Evolutionary conservation across 495 filamentous ascomycete species (phyloP), one percentile per base, ranked within the genome.

Genomic region (Aspergillus panamensis): DNA sequence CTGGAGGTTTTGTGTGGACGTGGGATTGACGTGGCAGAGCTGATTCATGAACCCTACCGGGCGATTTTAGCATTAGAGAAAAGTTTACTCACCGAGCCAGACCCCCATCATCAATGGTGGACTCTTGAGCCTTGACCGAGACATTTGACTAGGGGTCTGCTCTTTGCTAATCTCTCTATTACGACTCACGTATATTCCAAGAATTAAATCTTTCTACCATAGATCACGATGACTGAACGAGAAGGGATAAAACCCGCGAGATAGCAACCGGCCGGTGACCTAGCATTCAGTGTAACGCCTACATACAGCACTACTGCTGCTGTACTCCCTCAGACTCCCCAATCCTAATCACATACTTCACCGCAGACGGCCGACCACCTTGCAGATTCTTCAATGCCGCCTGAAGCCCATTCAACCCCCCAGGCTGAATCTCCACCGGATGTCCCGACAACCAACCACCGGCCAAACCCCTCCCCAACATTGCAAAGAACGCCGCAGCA

Each of bases 281-380:
- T 35, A 13, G 13, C 8, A 35, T 35, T 35, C 3, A 35, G 33
- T 3, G 33, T 13, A 35, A 35, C 33, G 8, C 33, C 33, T 13
- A 8, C 8, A 35, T 13, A 35, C 13, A 35, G 13, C 3, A 35
- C 3, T 35, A 35, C 33, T 35, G 33, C 33, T 3, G 33, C 33
- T 35, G 33, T 35, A 48, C 14, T 25, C 19, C 44, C 19, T 48
- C 44, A 19, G 44, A 19, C 44, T 48, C 44, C 19, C n/a, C 81
- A 69, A 91, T 83, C 31, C 83, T 69, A 55, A 87, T 84, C 2
- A 90, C 81, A 71, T 87, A 89, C 66, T 91, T 91, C 0, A 82
- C 73, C 14, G 79, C 87, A 53, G 81, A 84, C 47, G 82, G 86
- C 61, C 83, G 86, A 0, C 87, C 88, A n/a, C n/a, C 77, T 67